Conservation (phyloP, 202 grass and related monocot genomes). For the Panicum virgatum region DNA sequence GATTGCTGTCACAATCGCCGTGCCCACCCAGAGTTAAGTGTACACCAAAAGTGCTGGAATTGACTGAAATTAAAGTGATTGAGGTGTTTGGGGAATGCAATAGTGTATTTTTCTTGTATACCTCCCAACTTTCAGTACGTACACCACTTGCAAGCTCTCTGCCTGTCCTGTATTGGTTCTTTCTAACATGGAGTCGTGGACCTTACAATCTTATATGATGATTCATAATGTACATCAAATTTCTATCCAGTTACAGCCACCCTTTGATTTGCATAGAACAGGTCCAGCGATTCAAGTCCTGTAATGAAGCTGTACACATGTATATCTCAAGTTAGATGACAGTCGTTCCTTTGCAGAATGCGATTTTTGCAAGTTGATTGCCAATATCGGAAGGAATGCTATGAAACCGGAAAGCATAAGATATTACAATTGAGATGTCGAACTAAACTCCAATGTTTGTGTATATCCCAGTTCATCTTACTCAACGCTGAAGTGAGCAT, state of each 20-base stretch:
- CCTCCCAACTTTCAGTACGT: not conserved
- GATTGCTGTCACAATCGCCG: not conserved
- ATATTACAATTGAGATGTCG: not conserved
- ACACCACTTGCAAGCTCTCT: not conserved
- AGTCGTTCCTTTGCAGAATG: not conserved
- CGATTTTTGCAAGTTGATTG: not conserved
- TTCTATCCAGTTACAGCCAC: not conserved
- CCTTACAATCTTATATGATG: not conserved
- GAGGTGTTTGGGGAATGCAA: not conserved
- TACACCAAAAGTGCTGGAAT: not conserved
- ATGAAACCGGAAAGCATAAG: not conserved
- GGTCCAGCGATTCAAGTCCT: not conserved
- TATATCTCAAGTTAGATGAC: not conserved
- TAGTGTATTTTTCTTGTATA: not conserved
- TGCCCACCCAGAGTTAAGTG: not conserved
- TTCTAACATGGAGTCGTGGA: not conserved
- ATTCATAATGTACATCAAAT: not conserved
- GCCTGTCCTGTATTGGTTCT: not conserved
- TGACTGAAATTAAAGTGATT: not conserved
- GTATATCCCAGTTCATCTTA: not conserved
- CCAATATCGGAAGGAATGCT: not conserved
- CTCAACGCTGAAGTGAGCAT: not conserved
- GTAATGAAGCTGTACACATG: not conserved
- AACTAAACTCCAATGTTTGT: not conserved
- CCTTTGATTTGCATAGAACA: not conserved